Conservation (phyloP, 768 basidiomycete species). For the Russula earlei region DNA sequence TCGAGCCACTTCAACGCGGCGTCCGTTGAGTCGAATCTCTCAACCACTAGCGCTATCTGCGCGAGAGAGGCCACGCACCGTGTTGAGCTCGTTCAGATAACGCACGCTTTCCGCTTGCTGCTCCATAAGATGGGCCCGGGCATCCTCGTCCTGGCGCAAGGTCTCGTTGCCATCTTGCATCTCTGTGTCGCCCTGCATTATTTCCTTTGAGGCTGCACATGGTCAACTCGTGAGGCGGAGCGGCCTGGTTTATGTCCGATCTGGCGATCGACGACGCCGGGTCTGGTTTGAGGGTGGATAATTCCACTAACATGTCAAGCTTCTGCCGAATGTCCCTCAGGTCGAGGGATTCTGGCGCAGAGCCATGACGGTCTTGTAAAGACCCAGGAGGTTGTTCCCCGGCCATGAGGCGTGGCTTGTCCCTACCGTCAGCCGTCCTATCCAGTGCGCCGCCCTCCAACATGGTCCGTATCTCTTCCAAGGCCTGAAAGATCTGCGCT, state of each 20-base stretch:
- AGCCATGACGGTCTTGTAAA: constrained; percentile 15
- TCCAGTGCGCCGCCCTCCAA: constrained; percentile 33
- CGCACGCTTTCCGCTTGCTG: constrained; percentile 69
- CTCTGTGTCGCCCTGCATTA: constrained; percentile 19
- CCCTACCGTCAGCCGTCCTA: constrained; percentile 22
- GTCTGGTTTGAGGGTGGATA: constrained; percentile 13
- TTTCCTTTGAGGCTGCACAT: not conserved
- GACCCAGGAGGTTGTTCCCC: constrained; percentile 20
- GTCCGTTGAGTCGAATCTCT: not conserved
- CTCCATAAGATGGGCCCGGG: constrained; percentile 41
- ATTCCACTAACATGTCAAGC: constrained; percentile 30
- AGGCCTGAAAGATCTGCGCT: constrained; percentile 1
- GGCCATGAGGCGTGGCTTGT: not conserved
- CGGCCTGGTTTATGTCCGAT: not conserved
- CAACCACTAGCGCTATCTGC: too few relatives aligned
- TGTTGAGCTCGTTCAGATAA: constrained; percentile 71
- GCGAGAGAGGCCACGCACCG: constrained; percentile 32
- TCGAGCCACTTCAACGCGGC: constrained; percentile 61
- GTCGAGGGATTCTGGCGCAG: constrained; percentile 15
- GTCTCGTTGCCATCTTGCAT: constrained; percentile 38
- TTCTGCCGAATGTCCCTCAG: constrained; percentile 29
- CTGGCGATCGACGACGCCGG: not conserved
- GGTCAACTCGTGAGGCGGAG: not conserved
- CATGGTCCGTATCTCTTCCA: constrained; percentile 34
- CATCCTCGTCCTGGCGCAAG: constrained; percentile 39